Evolutionary conservation across 495 filamentous ascomycete genomes (phyloP).

Genomic region (Chaetomium tenue): DNA sequence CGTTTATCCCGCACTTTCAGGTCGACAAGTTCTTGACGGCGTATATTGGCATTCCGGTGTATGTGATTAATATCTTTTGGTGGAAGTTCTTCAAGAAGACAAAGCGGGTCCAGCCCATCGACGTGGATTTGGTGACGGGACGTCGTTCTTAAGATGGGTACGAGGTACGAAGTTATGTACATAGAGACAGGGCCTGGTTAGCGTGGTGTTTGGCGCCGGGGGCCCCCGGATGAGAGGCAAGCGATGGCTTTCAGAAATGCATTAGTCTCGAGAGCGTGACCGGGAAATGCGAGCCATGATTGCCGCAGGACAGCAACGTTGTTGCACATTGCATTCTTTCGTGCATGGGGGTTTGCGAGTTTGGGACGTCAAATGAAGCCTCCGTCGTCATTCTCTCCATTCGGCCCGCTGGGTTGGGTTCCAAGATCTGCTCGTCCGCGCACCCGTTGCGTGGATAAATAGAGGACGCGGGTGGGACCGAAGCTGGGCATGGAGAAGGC

Average conservation of each 20-base stretch:
- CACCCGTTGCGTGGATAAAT: constrained; percentile 9
- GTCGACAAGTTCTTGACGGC: constrained; percentile 77
- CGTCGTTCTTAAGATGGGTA: constrained; percentile 24
- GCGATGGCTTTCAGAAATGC: background rate
- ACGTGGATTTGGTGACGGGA: constrained; percentile 34
- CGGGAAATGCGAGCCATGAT: background rate
- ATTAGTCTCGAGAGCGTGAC: background rate
- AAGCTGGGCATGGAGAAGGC: background rate
- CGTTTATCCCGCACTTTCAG: constrained; percentile 56
- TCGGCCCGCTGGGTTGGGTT: background rate
- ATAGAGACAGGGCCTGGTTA: too few species aligned
- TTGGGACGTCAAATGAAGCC: background rate
- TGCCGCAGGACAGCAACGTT: background rate
- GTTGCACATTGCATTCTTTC: background rate
- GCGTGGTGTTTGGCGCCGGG: background rate
- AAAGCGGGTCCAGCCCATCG: constrained; percentile 34
- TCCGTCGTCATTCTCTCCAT: background rate
- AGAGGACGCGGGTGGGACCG: background rate
- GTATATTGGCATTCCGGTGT: constrained; percentile 79
- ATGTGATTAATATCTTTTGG: constrained; percentile 51
- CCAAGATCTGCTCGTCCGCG: background rate
- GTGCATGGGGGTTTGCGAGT: background rate
- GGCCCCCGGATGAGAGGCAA: background rate
- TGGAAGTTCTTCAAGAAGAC: constrained; percentile 40
- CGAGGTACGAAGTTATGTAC: too few species aligned